A percentile compares a stretch with the other conserved stretches of the same genome.
phyloP scores from a whole-genome alignment of 2,329 filamentous ascomycete genomes.

The Pezicula neosporulosa region DNA sequence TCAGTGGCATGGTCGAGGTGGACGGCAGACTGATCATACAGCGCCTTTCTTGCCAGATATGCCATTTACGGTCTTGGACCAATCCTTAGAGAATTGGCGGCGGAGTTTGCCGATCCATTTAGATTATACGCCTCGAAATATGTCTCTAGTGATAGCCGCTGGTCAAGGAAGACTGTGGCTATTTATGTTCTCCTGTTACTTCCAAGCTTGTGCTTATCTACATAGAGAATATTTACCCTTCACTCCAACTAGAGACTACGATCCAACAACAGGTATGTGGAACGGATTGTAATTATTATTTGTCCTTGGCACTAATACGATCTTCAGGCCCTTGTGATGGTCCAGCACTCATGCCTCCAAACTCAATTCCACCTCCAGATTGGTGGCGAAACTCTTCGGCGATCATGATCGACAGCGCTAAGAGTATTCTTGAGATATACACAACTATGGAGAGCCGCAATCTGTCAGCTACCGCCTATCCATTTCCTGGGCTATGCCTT shows the following conservation, averaged over 20 bases:
- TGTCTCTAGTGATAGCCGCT: background rate
- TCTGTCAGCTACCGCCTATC: constrained; percentile 1
- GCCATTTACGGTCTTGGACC: background rate
- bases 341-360: background rate
- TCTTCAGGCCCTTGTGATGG: constrained; percentile 2
- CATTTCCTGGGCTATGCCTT: constrained; percentile 1
- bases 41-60: background rate
- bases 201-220: constrained; percentile 1
- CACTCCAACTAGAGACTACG: background rate
- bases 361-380: background rate
- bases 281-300: background rate
- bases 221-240: constrained; percentile 2
- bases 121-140: constrained; percentile 1
- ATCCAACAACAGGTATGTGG: background rate
- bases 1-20: constrained; percentile 1
- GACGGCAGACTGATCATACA: constrained; percentile 1
- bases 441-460: background rate
- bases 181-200: background rate
- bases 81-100: background rate
- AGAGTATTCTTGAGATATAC: constrained; percentile 1
- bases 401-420: constrained; percentile 1
- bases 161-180: constrained; percentile 1
- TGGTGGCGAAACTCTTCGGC: background rate
- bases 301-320: background rate
- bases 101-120: background rate